Conservation (phyloP, 176 grass and related monocot genomes). For the Carex cristatella region DNA sequence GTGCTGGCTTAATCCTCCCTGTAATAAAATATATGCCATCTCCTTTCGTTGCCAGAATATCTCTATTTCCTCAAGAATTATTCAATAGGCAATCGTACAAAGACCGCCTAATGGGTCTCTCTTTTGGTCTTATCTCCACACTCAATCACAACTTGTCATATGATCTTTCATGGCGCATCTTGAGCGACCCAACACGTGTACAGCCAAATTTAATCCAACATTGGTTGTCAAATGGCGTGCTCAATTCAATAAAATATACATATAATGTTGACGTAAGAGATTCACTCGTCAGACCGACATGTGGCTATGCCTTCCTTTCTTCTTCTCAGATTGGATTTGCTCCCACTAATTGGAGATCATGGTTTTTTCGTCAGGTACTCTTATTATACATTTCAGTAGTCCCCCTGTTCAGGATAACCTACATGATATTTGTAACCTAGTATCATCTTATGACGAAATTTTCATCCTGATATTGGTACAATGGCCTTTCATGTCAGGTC, state of each 20-base stretch:
- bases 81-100: slow-evolving; percentile 70
- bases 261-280: slow-evolving; percentile 70
- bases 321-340: slow-evolving; percentile 58
- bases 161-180: slow-evolving; percentile 52
- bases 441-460: neutral
- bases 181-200: slow-evolving; percentile 47
- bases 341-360: slow-evolving; percentile 44
- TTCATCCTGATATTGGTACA: neutral
- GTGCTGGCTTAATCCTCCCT: slow-evolving; percentile 44
- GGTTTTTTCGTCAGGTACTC: slow-evolving; percentile 67
- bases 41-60: slow-evolving; percentile 44
- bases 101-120: slow-evolving; percentile 45
- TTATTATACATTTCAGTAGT: neutral
- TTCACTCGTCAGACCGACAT: slow-evolving; percentile 57
- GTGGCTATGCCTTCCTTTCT: slow-evolving; percentile 69
- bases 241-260: slow-evolving; percentile 63
- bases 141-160: slow-evolving; percentile 55
- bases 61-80: slow-evolving; percentile 51
- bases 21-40: slow-evolving; percentile 49
- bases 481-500: neutral
- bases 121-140: slow-evolving; percentile 59
- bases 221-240: slow-evolving; percentile 63
- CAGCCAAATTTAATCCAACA: slow-evolving; percentile 55
- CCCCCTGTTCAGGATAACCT: neutral
- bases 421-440: neutral